Conservation (phyloP, 805 yeast species). For the Metschnikowia koreensis region DNA sequence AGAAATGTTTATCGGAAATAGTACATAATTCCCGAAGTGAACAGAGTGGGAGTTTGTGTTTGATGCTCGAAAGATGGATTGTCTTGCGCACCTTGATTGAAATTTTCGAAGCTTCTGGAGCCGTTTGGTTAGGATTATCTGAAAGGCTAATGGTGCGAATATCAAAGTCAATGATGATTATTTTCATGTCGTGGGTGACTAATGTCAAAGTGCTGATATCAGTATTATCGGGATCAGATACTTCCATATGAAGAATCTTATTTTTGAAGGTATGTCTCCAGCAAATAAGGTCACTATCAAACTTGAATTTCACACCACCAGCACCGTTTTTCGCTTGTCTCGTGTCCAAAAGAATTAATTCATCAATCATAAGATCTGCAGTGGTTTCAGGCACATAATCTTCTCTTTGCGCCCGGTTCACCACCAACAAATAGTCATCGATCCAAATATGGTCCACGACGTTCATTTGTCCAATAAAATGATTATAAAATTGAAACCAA, state of each 20-base stretch:
- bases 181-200: conserved; percentile 29
- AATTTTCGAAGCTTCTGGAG: conserved; percentile 21
- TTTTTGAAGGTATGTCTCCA: conserved; percentile 39
- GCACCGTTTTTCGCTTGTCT: conserved; percentile 30
- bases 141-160: conserved; percentile 3
- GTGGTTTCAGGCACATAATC: conserved; percentile 14
- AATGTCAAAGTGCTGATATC: conserved; percentile 20
- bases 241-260: conserved; percentile 21
- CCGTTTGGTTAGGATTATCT: conserved; percentile 5
- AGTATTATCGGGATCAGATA: conserved; percentile 1
- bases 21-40: conserved; percentile 25
- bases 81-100: conserved; percentile 30
- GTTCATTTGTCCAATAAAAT: conserved; percentile 31
- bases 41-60: conserved; percentile 24
- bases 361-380: conserved; percentile 27
- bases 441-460: conserved; percentile 37
- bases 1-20: conserved; percentile 31
- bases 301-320: conserved; percentile 29
- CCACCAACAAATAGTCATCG: conserved; percentile 31
- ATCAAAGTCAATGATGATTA: conserved; percentile 28
- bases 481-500: conserved; percentile 40
- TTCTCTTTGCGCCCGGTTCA: conserved; percentile 28
- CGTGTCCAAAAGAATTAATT: conserved; percentile 35
- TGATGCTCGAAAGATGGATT: conserved; percentile 34
- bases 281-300: conserved; percentile 38